Evolutionary conservation across 2,329 filamentous ascomycete species (phyloP), one percentile per base, ranked within the genome.

Genomic region (Ophiosphaerella korrae): DNA sequence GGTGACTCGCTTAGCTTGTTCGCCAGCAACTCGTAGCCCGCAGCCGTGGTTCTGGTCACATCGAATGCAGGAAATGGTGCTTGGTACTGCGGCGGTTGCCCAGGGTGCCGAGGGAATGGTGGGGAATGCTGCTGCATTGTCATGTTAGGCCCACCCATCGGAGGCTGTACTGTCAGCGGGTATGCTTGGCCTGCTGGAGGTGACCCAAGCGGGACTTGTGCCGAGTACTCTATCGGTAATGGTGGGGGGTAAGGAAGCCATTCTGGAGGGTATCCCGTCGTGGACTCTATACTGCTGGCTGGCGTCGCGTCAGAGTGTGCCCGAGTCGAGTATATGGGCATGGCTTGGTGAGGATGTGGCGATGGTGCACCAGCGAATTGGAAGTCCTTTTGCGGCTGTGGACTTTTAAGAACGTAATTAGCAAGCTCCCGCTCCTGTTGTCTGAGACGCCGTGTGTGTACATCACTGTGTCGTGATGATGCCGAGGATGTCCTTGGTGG

Each of bases 11-110:
- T 65, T 42, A 75, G 63, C 50, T 73, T 72, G 37, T 66, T 59
- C 11, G 74, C 74, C 24, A 75, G 56, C 31, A 71, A 56, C 51
- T 75, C 74, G 48, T 75, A 75, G 32, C 74, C 74, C 31, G 68
- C 57, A 21, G 72, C 55, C 18, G 70, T 72, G 16, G 60, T 64
- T 45, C 56, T 66, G 39, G 55, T 57, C 39, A 63, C 40, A 48
- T 68, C 64, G 14, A 64, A 47, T 2, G 55, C 58, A 36, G 58
- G 37, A 13, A 57, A 56, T 43, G 67, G 57, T 12, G 52, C 53
- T 48, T 67, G 60, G 45, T 67, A 68, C 38, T 66, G 60, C 37
- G 63, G 62, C 14, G 66, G 60, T 44, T 71, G 67, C 21, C 45
- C 53, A 43, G 58, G 49, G 37, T 60, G 57, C 39, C 60, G 60